Percentiles rank a stretch among this genome's conserved stretches.
Conservation (phyloP, 352 stramenopile genomes). For the Globisporangium perplexum region DNA sequence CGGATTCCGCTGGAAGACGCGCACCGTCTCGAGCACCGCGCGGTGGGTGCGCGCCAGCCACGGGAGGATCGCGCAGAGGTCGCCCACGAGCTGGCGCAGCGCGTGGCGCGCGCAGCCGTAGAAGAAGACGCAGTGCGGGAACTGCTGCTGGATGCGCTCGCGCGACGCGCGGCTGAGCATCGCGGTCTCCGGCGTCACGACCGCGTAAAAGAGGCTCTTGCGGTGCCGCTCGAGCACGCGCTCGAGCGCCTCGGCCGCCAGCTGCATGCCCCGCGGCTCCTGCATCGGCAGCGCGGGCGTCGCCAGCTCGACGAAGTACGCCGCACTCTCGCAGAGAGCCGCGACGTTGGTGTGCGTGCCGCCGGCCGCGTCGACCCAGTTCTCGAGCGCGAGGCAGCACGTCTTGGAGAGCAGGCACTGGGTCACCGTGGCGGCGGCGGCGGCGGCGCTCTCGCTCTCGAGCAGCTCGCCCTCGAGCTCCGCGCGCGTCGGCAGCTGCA, state of each 20-base stretch:
- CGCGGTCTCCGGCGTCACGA: slow-evolving; percentile 40
- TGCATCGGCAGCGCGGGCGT: slow-evolving; percentile 2
- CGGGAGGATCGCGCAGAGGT: slow-evolving; percentile 43
- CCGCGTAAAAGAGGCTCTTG: slow-evolving; percentile 40
- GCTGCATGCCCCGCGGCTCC: slow-evolving; percentile 4
- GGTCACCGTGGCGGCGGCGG: slow-evolving; percentile 32
- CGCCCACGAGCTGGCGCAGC: slow-evolving; percentile 38
- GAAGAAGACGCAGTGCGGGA: slow-evolving; percentile 57
- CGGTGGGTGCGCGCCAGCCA: slow-evolving; percentile 37
- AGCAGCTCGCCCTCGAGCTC: slow-evolving; percentile 65
- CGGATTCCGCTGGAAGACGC: not conserved
- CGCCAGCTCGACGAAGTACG: slow-evolving; percentile 44
- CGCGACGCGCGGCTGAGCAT: slow-evolving; percentile 33
- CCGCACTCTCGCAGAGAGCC: slow-evolving; percentile 24
- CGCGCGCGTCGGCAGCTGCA: slow-evolving; percentile 32
- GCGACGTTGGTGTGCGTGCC: slow-evolving; percentile 40
- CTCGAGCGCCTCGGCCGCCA: slow-evolving; percentile 41
- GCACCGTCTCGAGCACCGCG: slow-evolving; percentile 27
- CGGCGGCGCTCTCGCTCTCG: slow-evolving; percentile 41
- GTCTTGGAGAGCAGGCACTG: slow-evolving; percentile 39
- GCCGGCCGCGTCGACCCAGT: slow-evolving; percentile 36
- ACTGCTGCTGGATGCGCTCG: slow-evolving; percentile 49
- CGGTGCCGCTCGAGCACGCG: slow-evolving; percentile 40
- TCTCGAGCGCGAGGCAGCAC: slow-evolving; percentile 55
- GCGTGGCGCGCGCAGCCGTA: slow-evolving; percentile 56